A percentile compares a stretch with the other conserved stretches of the same genome.
phyloP scores from a whole-genome alignment of 345 rosid genomes.

The Eucalyptus coolabah region DNA sequence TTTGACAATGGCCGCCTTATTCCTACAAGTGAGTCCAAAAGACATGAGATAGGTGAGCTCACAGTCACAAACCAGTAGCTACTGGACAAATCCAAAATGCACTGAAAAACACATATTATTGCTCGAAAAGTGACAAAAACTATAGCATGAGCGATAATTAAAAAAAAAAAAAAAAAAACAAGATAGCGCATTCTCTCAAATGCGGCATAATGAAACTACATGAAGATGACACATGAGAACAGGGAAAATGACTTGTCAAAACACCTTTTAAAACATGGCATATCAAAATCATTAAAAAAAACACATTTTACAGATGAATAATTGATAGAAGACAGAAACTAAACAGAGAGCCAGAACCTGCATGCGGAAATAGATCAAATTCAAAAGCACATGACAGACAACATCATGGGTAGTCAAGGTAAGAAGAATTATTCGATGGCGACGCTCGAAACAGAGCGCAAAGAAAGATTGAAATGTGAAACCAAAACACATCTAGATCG shows the following conservation, averaged over 20 bases:
- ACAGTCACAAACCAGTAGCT: neutral
- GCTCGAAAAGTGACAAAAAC: neutral
- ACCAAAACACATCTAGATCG: neutral
- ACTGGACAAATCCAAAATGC: neutral
- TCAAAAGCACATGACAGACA: neutral
- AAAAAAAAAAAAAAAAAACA: neutral
- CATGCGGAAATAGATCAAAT: neutral
- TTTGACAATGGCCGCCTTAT: constrained; percentile 97
- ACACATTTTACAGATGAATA: neutral
- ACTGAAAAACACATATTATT: neutral
- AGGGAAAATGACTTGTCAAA: constrained; percentile 31
- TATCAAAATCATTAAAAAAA: neutral
- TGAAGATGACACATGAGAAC: constrained; percentile 3
- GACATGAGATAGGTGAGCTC: neutral
- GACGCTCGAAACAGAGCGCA: neutral
- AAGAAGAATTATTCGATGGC: neutral
- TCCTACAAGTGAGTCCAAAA: constrained; percentile 35
- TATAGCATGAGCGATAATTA: neutral
- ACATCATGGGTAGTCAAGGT: neutral
- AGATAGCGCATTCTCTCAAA: neutral
- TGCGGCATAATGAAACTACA: neutral
- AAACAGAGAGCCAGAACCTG: neutral
- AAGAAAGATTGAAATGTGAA: neutral
- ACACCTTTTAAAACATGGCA: neutral
- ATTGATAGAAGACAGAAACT: neutral